Evolutionary conservation across 441 rosid species (phyloP), one percentile per base, ranked within the genome.

Genomic region (Adansonia madagascariensis): DNA sequence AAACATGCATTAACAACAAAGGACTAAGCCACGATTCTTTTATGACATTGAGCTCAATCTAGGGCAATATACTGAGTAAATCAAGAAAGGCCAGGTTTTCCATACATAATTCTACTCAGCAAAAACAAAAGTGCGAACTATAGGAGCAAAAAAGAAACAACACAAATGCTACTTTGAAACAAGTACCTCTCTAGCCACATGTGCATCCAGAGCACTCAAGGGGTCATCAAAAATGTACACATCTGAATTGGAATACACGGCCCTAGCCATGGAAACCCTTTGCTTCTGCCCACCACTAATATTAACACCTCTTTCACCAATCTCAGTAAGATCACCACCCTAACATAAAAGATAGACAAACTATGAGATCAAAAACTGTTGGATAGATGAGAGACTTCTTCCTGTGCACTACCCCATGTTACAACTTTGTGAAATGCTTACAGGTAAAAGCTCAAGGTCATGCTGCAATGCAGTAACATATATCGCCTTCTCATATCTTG

Each of bases 281-380:
- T 94, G 98, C 87, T 94, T 94, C 84, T 93, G 97, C 80, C 98
- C 98, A 77, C 98, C 98, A 72, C 98, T 94, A 78, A 94, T 93
- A 82, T 93, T 94, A 60, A 91, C 98, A 61, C 98, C 98, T 85
- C 98, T 91, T 85, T 94, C 98, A 81, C 94, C 98, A 87, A 92
- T 93, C 92, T 93, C 98, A 0, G 98, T 93, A 53, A 94, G 90
- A 88, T 94, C 97, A 75, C 95, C 95, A 66, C 97, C 99, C 99
- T 95, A 77, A 75, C 71, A 82, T 63, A 69, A 69, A 49, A 66
- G 44, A 79, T 17, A 75, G 43, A 52, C 46, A 75, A 35, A 65
- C 50, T 35, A 35, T 49, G 41, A 65, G 46, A 41, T 65, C 53
- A 43, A 39, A 62, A 61, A 52, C 59, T 66, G 20, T 6, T 52